Conservation (phyloP, 768 basidiomycete genomes). For the Coprinellus micaceus region DNA sequence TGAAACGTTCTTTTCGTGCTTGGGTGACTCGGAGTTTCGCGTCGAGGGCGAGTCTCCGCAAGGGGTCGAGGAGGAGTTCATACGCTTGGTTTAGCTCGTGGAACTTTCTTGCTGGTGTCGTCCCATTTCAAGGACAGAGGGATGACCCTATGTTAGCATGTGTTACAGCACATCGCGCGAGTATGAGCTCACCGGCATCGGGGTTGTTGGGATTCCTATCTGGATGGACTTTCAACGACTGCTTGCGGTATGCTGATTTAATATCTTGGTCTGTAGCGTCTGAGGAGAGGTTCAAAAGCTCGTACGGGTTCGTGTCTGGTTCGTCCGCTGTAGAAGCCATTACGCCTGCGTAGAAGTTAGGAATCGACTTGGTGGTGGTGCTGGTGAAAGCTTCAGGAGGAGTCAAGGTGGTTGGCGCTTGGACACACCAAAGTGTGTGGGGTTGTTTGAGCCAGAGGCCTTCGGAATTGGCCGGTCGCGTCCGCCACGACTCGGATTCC, state of each 20-base stretch:
- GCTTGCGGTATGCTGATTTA: conserved; percentile 71
- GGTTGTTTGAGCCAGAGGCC: too few species aligned
- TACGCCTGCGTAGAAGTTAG: too few species aligned
- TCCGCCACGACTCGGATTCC: too few species aligned
- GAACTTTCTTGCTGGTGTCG: conserved; percentile 79
- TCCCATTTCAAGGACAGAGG: too few species aligned
- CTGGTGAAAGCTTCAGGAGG: too few species aligned
- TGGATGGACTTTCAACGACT: conserved; percentile 83
- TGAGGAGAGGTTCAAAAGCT: conserved; percentile 54
- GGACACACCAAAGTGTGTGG: too few species aligned
- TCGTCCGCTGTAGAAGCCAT: conserved; percentile 37
- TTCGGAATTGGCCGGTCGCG: too few species aligned
- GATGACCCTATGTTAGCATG: too few species aligned
- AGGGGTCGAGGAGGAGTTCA: conserved; percentile 76
- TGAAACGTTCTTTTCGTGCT: conserved; percentile 67
- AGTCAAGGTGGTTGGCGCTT: too few species aligned
- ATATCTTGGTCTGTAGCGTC: conserved; percentile 79
- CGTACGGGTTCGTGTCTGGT: conserved; percentile 64
- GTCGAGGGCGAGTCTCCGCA: conserved; percentile 74
- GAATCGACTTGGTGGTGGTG: too few species aligned
- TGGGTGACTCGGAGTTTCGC: conserved; percentile 70
- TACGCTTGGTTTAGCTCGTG: conserved; percentile 82
- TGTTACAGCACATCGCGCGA: too few species aligned
- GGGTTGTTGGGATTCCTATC: conserved; percentile 43
- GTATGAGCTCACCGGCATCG: conserved; percentile 38